Evolutionary conservation across 306 rosid species (phyloP), one percentile per base, ranked within the genome.

Genomic region (Glycine soja): DNA sequence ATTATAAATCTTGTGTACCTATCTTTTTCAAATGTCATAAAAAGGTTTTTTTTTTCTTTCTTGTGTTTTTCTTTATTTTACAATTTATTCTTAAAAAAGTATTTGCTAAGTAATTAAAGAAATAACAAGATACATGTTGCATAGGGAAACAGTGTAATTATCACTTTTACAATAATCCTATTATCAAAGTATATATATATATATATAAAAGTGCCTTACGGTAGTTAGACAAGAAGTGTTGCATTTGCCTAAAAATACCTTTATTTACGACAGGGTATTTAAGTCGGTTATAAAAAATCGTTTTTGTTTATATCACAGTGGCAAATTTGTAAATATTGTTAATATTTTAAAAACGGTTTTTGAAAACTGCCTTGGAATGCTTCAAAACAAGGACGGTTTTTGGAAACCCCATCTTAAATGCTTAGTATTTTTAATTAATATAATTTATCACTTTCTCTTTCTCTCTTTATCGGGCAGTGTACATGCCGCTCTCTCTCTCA

Each of bases 141-240:
- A 15, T 5, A 14, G 24, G 9, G 15, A 7, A 48, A 38, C 36
- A 36, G 32, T 32, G 5, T 63, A 72, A 53, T 71, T 3, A 76
- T 38, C 70, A 43, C 47, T 48, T 42, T 19, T 36, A 57, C 16
- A 68, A 57, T n/a, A 47, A 58, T 65, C n/a, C 36, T 50, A 4
- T 46, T 10, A 69, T 18, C 1, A 19, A 14, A 70, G 77, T 42
- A 19, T 15, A 24, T 24, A 24, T 24, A 24, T 24, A 24, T 24
- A 24, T 24, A 24, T 24, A 24, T 24, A 24, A n/a, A n/a, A 8
- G 74, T 42, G n/a, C 77, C 57, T 11, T 76, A 65, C 46, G 93
- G 97, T 92, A 89, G 97, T 90, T 90, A 83, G 90, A 77, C 73
- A 78, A 87, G 86, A 86, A 77, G 77, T 76, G 81, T 76, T 85